Evolutionary conservation across 1,284 basidiomycete genomes (phyloP), one percentile per base, ranked within the genome.

Genomic region (Neolentinus lepideus): DNA sequence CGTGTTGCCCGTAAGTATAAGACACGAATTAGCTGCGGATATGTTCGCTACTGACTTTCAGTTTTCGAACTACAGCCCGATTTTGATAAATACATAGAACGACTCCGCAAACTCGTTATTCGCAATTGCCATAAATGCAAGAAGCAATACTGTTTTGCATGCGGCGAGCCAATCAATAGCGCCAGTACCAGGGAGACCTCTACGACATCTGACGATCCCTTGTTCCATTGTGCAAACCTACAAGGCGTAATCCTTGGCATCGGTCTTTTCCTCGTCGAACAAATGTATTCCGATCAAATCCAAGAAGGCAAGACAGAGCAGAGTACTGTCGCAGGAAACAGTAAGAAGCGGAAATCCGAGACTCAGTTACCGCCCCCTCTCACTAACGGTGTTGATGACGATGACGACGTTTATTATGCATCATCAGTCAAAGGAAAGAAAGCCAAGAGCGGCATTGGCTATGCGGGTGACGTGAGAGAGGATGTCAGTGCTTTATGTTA

Each of bases 171-270:
- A 12, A 72, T 79, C 29, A 77, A 75, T 51, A 60, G 65, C 14
- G 72, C 75, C 50, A 76, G 72, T 59, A 69, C 69, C 51, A 74
- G 72, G 59, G 73, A 71, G 54, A 65, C 73, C 2, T 66, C 68
- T 38, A 62, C 69, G 27, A 69, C 70, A 36, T 72, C 74, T 52
- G 75, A 81, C 46, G 77, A 83, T 57, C 75, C 78, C 3, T 71
- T 96, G 46, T 90, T 94, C 66, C 93, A 96, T 69, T 96, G 93
- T 67, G 79, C 90, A 2, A 88, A 90, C 64, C 66, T 94, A 25
- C 93, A 95, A 71, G 92, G 92, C 38, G 83, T 88, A 11, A 84
- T 94, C 58, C 75, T 96, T 14, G 93, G 92, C 10, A 78, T 94
- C 43, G 93, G 92, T 8, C 78, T 94, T 43, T 83, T 82, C 24